These are phyloP conservation scores for Phytophthora gonapodyides DNA, from an alignment of 352 stramenopile species.

Conservation along the genomic window DNA sequence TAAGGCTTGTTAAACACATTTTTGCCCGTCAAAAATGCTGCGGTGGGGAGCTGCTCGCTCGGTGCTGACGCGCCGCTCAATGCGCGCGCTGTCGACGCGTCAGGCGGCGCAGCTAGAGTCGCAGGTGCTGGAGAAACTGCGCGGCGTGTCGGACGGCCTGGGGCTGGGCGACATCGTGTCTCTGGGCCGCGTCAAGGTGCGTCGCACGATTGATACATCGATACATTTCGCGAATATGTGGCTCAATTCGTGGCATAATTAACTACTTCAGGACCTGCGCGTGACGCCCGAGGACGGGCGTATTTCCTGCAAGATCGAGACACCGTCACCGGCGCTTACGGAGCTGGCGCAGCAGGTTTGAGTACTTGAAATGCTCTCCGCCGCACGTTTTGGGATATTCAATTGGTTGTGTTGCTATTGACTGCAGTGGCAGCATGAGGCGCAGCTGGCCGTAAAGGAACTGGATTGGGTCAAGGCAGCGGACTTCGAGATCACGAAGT, in stretches of 20 bases:
- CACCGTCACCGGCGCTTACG: conserved; percentile 66
- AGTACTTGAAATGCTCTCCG: neutral
- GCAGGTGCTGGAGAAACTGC: conserved; percentile 75
- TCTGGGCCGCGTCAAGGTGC: conserved; percentile 80
- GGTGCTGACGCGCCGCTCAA: conserved; percentile 25
- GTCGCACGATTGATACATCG: conserved; percentile 6
- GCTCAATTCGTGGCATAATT: neutral
- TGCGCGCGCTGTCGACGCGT: conserved; percentile 62
- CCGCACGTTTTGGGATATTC: neutral
- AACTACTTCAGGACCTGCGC: conserved; percentile 51
- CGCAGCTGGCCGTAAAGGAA: conserved; percentile 46
- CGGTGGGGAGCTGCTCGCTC: conserved; percentile 15
- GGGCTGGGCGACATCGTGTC: conserved; percentile 76
- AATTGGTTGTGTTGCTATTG: neutral
- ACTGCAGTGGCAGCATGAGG: conserved; percentile 70
- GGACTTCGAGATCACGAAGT: conserved; percentile 66
- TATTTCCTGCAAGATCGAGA: conserved; percentile 80
- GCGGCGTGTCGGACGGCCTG: conserved; percentile 69
- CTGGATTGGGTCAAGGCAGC: conserved; percentile 81
- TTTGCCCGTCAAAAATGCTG: conserved; percentile 35
- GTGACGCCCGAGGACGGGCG: conserved; percentile 46
- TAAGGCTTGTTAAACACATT: neutral
- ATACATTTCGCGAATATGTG: neutral
- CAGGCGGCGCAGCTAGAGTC: conserved; percentile 72
- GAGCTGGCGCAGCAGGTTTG: conserved; percentile 70